These are phyloP conservation scores for Chlamydomonas sp. DNA, from an alignment of 139 green algal genomes.

Conservation along the genomic window DNA sequence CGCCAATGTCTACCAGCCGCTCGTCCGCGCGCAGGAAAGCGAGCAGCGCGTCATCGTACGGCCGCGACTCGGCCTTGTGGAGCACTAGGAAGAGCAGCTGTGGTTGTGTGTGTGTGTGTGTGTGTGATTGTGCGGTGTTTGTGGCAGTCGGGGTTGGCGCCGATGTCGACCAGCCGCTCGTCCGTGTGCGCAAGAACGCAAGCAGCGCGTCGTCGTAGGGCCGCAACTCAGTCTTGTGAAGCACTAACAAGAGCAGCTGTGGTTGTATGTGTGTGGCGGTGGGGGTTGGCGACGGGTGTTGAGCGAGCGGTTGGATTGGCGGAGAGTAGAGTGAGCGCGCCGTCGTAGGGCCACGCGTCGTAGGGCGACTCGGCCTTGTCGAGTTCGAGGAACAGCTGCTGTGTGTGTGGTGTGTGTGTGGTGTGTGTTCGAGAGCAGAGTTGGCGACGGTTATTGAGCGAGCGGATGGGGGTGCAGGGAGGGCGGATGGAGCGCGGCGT, in stretches of 20 bases:
- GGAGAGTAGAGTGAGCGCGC: too few relatives aligned
- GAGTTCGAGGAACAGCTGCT: too few relatives aligned
- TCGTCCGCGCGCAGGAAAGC: slow-evolving; percentile 64
- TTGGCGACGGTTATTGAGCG: background rate
- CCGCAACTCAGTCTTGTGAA: slow-evolving; percentile 22
- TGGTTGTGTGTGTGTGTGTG: too few relatives aligned
- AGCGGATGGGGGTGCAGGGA: too few relatives aligned
- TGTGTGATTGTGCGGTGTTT: background rate
- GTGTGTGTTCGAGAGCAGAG: too few relatives aligned
- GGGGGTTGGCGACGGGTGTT: background rate
- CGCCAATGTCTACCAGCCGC: slow-evolving; percentile 71
- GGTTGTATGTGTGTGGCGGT: background rate
- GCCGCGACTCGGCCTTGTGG: slow-evolving; percentile 15
- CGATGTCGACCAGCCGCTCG: slow-evolving; percentile 74
- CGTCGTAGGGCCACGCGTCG: too few relatives aligned
- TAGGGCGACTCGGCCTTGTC: too few relatives aligned
- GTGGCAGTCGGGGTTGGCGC: background rate
- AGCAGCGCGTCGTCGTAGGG: slow-evolving; percentile 38
- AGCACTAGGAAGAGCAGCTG: slow-evolving; percentile 46
- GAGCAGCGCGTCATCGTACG: slow-evolving; percentile 38
- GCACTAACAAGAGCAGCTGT: slow-evolving; percentile 42
- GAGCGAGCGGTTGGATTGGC: too few relatives aligned
- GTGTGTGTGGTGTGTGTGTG: too few relatives aligned
- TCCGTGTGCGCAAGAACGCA: slow-evolving; percentile 54
- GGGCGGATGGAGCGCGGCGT: slow-evolving; percentile 38